A percentile compares a stretch with the other conserved stretches of the same genome.
Evolutionary conservation across 2,329 filamentous ascomycete genomes (phyloP).

Genomic region (Zelopaecilomyces penicillatus): DNA sequence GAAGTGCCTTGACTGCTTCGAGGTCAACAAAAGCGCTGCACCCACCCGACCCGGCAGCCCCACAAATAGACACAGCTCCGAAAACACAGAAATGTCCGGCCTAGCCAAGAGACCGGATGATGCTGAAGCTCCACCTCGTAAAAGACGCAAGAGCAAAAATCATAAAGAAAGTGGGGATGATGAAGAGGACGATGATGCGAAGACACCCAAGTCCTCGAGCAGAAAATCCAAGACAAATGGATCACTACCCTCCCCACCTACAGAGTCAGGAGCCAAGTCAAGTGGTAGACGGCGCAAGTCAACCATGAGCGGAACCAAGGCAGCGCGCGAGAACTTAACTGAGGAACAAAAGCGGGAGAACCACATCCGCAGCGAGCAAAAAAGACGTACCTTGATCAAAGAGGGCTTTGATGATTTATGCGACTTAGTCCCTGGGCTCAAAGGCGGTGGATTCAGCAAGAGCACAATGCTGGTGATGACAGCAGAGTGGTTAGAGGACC

Average conservation of each 20-base stretch:
- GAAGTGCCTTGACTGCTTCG: slow-evolving; percentile 48
- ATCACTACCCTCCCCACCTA: slow-evolving; percentile 22
- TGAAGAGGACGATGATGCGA: slow-evolving; percentile 31
- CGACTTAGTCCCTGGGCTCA: slow-evolving; percentile 65
- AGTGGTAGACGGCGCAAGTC: slow-evolving; percentile 44
- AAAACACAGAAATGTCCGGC: slow-evolving; percentile 13
- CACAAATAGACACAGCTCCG: slow-evolving; percentile 12
- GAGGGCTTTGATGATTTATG: slow-evolving; percentile 76
- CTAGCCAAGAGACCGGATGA: slow-evolving; percentile 27
- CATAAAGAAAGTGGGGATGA: slow-evolving; percentile 34
- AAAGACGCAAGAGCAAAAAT: slow-evolving; percentile 47
- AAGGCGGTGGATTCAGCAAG: slow-evolving; percentile 71
- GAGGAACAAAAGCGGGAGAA: slow-evolving; percentile 80
- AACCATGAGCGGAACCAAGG: slow-evolving; percentile 32
- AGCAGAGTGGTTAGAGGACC: slow-evolving; percentile 67
- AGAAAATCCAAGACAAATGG: slow-evolving; percentile 37
- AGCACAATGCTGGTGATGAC: slow-evolving; percentile 69
- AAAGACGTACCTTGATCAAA: slow-evolving; percentile 72
- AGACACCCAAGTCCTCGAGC: slow-evolving; percentile 24
- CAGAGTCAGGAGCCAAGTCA: slow-evolving; percentile 21
- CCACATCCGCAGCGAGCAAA: slow-evolving; percentile 82
- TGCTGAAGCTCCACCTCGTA: slow-evolving; percentile 35
- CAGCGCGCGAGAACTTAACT: slow-evolving; percentile 60
- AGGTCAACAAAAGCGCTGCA: slow-evolving; percentile 47
- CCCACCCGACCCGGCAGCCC: slow-evolving; percentile 55